Base-by-base conservation (phyloP, 257 asterid species). In the Nemophila menziesii region DNA sequence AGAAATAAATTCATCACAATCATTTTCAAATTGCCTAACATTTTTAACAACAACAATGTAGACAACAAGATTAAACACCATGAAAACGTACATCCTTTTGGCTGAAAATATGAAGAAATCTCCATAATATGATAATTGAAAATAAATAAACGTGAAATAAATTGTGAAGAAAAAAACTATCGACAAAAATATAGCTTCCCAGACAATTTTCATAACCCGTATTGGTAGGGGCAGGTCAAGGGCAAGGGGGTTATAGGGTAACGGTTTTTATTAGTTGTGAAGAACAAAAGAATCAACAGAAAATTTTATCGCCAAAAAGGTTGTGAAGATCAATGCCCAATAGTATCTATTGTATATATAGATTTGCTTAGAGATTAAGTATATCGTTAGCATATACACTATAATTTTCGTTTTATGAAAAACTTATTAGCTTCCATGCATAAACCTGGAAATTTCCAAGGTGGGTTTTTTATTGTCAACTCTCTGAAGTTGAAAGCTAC, bases 121-220 rank as follows among this genome's bases (percentile, higher is more conserved):
- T 13, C 60, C 57, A 56, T 39, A 36, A 0, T 44, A 39, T n/a
- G 57, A 43, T 16, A 60, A 11, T 44, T 54, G 39, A 17, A 52
- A 17, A 38, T 19, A 43, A n/a, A 51, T 4, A 9, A 63, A 23
- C 12, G 21, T 9, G 11, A 56, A 19, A 14, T 15, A 48, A 16
- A 48, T 33, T 22, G 51, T 17, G 10, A 39, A 54, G 26, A 22
- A 29, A 22, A 55, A 43, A 10, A 61, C 24, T 33, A 26, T 14
- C 21, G 37, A 27, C 11, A 52, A 20, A 16, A 37, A 33, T 34
- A 26, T 21, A 38, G 48, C 54, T n/a, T 52, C 22, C 61, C 48
- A 39, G 39, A 36, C 59, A 49, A 60, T 43, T 39, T 49, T 60
- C 68, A 64, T 64, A 14, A 33, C 56, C 50, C 12, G 9, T 4